Conservation (phyloP, 176 grass and related monocot genomes). For the Saccharum officinarum region DNA sequence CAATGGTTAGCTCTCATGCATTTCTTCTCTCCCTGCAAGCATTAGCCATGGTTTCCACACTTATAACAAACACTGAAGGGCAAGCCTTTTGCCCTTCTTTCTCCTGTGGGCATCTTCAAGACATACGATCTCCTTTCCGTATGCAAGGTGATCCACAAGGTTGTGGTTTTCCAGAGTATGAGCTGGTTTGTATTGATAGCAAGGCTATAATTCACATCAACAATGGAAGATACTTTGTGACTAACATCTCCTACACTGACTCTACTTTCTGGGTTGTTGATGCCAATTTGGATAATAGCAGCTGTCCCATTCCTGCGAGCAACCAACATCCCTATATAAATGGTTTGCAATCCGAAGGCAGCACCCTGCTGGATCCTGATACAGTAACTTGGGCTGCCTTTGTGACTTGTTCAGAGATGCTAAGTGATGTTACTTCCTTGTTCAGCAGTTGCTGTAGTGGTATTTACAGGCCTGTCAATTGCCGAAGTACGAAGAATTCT, state of each 20-base stretch:
- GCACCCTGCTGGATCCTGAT: not conserved
- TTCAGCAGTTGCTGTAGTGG: not conserved
- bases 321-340: not conserved
- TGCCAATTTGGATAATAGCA: not conserved
- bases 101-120: conserved; percentile 36
- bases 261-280: conserved; percentile 15
- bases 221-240: conserved; percentile 27
- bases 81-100: not conserved
- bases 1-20: not conserved
- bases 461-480: not conserved
- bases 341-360: not conserved
- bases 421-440: not conserved
- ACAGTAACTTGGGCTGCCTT: conserved; percentile 2
- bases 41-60: not conserved
- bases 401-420: not conserved
- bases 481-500: not conserved
- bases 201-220: conserved; percentile 21
- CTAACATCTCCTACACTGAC: conserved; percentile 26
- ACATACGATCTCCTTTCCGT: conserved; percentile 20
- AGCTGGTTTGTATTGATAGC: conserved; percentile 13
- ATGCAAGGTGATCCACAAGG: not conserved
- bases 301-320: conserved; percentile 1
- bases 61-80: conserved; percentile 1
- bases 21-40: not conserved
- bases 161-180: not conserved